Base-by-base conservation (phyloP, 495 filamentous ascomycete species). In the Hyaloscypha bicolor region DNA sequence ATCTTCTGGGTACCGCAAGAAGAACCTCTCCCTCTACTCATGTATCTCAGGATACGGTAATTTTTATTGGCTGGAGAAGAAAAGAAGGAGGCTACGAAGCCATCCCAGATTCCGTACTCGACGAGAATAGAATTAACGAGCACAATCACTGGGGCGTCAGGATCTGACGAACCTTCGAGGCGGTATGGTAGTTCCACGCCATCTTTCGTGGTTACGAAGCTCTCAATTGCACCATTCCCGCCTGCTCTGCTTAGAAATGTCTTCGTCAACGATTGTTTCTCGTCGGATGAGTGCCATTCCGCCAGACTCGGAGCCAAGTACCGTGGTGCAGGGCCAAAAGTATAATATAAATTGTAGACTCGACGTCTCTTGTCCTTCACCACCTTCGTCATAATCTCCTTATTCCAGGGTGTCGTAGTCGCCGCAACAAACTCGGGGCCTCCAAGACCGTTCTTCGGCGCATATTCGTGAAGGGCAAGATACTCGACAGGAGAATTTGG, bases 41-140 rank as follows among this genome's bases (percentile, higher is more conserved):
- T 82, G 74, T 91, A 93, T 8, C 90, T 86, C 6, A 94, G 80
- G 69, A 93, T 82, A 64, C 90, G 86, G 75, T 91, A 89, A 51
- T 85, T 83, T 39, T 84, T 83, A 53, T 91, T 86, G 57, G 81
- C 72, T 0, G 79, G 71, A 48, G 81, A 80, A 37, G 90, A 78
- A 64, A 90, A 81, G 78, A 90, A 86, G 0, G 78, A 72, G 22
- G 80, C 77, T 14, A 93, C 77, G 71, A 94, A 88, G 19, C 79
- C 79, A 71, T 93, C 88, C 92, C 92, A 95, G 81, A 95, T 93
- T 77, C 82, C 81, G 71, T 85, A 82, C 12, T 86, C 83, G 4
- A 88, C 88, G 0, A 95, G 85, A 60, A 95, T 88, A 6, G 88
- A 90, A 80, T 94, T 94, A 76, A 81, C 83, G 63, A 92, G 87